Conservation (phyloP, 1,284 basidiomycete genomes). For the Laetiporus sulphureus region DNA sequence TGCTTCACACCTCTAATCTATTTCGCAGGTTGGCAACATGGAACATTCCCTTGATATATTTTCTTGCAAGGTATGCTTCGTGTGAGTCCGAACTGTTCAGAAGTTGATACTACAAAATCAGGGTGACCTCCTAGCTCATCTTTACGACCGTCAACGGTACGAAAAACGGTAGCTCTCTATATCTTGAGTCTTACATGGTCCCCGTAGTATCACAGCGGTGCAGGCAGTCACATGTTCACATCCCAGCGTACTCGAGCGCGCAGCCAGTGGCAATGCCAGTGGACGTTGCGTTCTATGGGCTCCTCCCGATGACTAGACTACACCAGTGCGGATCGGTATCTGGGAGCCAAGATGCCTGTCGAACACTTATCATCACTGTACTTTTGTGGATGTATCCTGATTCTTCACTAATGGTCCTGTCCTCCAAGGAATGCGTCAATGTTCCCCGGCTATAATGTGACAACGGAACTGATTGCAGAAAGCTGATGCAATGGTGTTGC, state of each 20-base stretch:
- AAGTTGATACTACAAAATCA: slow-evolving; percentile 19
- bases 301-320: slow-evolving; percentile 30
- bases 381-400: too few species aligned
- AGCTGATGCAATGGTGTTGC: too few species aligned
- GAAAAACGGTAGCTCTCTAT: not conserved
- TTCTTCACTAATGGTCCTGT: too few species aligned
- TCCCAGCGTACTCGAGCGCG: slow-evolving; percentile 64
- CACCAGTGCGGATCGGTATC: too few species aligned
- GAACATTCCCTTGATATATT: slow-evolving; percentile 68
- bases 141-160: slow-evolving; percentile 48
- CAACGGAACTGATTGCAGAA: too few species aligned
- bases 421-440: too few species aligned
- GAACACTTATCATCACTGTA: too few species aligned
- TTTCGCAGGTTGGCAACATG: slow-evolving; percentile 63
- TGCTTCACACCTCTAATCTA: too few species aligned
- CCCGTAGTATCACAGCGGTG: slow-evolving; percentile 64
- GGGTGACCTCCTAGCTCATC: slow-evolving; percentile 60
- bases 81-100: not conserved
- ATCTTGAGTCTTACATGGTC: not conserved
- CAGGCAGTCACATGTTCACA: slow-evolving; percentile 86
- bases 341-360: too few species aligned
- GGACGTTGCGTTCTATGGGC: slow-evolving; percentile 79
- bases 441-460: too few species aligned
- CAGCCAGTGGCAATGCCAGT: slow-evolving; percentile 67
- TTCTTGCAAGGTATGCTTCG: slow-evolving; percentile 50